These are phyloP conservation scores for Diplodia corticola DNA, from an alignment of 2,329 filamentous ascomycete genomes.

Conservation along the genomic window DNA sequence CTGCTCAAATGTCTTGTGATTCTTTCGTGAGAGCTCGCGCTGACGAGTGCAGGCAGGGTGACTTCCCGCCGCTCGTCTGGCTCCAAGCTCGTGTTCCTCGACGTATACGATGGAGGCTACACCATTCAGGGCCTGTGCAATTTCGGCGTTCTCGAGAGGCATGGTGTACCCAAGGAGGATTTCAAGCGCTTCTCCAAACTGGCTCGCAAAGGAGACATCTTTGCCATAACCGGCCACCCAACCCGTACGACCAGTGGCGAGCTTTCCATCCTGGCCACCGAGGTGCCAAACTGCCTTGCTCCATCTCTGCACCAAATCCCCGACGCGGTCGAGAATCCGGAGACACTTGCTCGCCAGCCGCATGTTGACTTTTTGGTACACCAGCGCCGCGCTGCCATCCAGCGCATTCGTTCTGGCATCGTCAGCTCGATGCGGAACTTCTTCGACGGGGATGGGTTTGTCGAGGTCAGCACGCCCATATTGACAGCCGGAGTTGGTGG, in stretches of 20 bases:
- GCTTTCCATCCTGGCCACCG: conserved; percentile 68
- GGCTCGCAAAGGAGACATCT: conserved; percentile 70
- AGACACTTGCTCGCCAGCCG: conserved; percentile 72
- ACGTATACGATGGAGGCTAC: conserved; percentile 71
- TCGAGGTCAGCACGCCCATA: conserved; percentile 90
- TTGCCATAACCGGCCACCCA: conserved; percentile 67
- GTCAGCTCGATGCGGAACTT: conserved; percentile 73
- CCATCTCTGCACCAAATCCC: conserved; percentile 81
- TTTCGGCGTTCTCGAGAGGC: conserved; percentile 53
- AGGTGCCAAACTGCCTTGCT: conserved; percentile 70
- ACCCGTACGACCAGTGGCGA: conserved; percentile 72
- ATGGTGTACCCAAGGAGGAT: conserved; percentile 41
- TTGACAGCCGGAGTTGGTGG: conserved; percentile 81
- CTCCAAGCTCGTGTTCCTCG: conserved; percentile 80
- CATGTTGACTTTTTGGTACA: conserved; percentile 87
- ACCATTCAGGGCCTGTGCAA: conserved; percentile 77
- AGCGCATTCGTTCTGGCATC: conserved; percentile 73
- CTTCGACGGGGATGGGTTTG: conserved; percentile 69
- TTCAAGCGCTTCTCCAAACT: conserved; percentile 65
- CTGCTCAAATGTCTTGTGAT: not conserved
- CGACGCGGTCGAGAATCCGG: conserved; percentile 65
- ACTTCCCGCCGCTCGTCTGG: conserved; percentile 69
- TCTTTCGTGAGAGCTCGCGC: conserved; percentile 11
- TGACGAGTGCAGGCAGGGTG: conserved; percentile 66
- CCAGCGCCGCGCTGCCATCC: conserved; percentile 63